Evolutionary conservation across 108 stramenopile species (phyloP), one percentile per base, ranked within the genome.

Genomic region (Pseudonitzschia multistriata): DNA sequence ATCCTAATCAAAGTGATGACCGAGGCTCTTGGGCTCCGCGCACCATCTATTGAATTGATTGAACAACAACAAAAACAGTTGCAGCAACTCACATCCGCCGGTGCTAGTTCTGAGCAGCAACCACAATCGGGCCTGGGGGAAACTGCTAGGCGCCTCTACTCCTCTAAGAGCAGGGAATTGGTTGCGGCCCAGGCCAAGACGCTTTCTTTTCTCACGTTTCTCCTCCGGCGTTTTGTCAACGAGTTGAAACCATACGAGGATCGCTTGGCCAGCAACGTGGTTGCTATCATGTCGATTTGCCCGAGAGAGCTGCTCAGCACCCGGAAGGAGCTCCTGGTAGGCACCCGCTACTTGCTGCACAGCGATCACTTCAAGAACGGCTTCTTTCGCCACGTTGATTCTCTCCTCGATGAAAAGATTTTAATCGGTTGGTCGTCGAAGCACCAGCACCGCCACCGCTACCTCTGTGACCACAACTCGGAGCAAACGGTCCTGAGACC

Each of bases 301-400:
- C 96, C 96, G 25, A 64, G 81, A 13, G 94, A 95, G 30, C 86
- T 89, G 8, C 68, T 93, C 19, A 70, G 82, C 17, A 92, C 86
- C 6, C 81, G 95, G 11, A 90, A 91, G 76, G 98, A 97, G 60
- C 81, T 97, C 10, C 75, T 97, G 19, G 79, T 92, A 7, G 92
- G 91, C 5, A 95, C 94, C 3, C 84, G 97, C 3, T 96, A 97
- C 68, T 90, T 98, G 17, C 75, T 98, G 14, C 90, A 93, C 24
- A 97, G 88, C 24, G 90, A 95, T 17, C 42, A 45, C 17, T 96
- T 97, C 69, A 89, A 91, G 5, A 80, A 79, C 14, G 95, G 93
- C n/a, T 94, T 97, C 77, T 85, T 82, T 39, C 79, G 80, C 11
- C 93, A 90, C 65, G 82, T 97, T 30, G 97, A 97, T 77, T 68